These are phyloP conservation scores for Ambrosia artemisiifolia DNA, from an alignment of 129 eudicot genomes.

Conservation along the genomic window DNA sequence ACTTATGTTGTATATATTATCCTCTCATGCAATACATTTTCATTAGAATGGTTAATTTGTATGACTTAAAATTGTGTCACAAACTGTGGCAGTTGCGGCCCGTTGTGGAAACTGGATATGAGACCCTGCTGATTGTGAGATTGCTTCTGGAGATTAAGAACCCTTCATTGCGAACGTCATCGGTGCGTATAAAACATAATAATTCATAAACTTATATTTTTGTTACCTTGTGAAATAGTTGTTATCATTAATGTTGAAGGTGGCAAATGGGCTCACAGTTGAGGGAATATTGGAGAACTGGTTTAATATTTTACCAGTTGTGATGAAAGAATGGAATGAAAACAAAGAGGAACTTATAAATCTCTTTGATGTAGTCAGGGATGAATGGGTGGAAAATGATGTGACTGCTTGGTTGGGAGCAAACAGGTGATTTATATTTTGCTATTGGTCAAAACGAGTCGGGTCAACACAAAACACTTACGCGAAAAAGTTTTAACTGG, in stretches of 20 bases:
- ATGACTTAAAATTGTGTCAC: neutral
- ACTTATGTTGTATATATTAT: slow-evolving; percentile 7
- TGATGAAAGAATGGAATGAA: slow-evolving; percentile 87
- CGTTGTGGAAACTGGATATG: slow-evolving; percentile 98
- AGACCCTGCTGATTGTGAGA: slow-evolving; percentile 83
- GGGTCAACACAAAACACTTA: neutral
- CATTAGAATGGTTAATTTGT: neutral
- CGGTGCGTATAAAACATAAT: slow-evolving; percentile 45
- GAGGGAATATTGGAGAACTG: slow-evolving; percentile 76
- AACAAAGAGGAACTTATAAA: slow-evolving; percentile 67
- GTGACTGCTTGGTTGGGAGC: slow-evolving; percentile 92
- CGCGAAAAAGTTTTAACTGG: neutral
- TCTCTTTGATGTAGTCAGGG: slow-evolving; percentile 82
- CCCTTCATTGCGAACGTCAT: slow-evolving; percentile 72
- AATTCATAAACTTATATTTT: neutral
- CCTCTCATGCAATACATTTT: neutral
- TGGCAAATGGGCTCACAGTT: slow-evolving; percentile 78
- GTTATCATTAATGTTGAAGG: slow-evolving; percentile 46
- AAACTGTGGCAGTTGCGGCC: slow-evolving; percentile 72
- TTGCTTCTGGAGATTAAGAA: slow-evolving; percentile 70
- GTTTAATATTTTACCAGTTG: slow-evolving; percentile 62
- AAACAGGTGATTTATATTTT: slow-evolving; percentile 55
- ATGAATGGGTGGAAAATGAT: slow-evolving; percentile 92
- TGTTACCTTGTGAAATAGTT: slow-evolving; percentile 9
- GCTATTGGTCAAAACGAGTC: neutral